These are phyloP conservation scores for Gonium pectorale DNA, from an alignment of 139 green algal species.

Conservation along the genomic window DNA sequence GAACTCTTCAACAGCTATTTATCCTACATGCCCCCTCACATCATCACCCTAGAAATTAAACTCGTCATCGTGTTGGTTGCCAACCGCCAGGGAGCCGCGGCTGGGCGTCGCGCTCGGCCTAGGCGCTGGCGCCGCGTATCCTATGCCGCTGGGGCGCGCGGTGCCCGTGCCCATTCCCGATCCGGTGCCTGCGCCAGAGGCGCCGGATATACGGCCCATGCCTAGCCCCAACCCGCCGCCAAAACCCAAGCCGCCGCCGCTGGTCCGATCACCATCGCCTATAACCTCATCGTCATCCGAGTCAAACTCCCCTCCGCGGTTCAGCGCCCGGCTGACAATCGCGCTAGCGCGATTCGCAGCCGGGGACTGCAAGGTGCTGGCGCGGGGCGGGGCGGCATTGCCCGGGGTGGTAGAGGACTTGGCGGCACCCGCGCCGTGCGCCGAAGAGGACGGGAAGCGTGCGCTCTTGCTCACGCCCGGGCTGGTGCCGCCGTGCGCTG, in stretches of 20 bases:
- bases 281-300: constrained; percentile 25
- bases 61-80: constrained; percentile 4
- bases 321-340: not conserved
- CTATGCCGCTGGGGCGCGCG: not conserved
- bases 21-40: too few relatives aligned
- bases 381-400: not conserved
- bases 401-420: not conserved
- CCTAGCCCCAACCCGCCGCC: too few relatives aligned
- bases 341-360: not conserved
- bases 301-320: constrained; percentile 4
- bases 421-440: not conserved
- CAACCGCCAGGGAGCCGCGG: not conserved
- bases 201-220: too few relatives aligned
- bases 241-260: too few relatives aligned
- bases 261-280: too few relatives aligned
- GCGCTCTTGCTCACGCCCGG: constrained; percentile 1
- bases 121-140: not conserved
- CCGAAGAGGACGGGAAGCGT: not conserved
- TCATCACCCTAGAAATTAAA: constrained; percentile 43
- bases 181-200: too few relatives aligned
- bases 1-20: too few relatives aligned
- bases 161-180: too few relatives aligned
- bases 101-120: not conserved
- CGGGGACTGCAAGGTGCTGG: too few relatives aligned
- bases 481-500: not conserved